Conservation (phyloP, 257 asterid genomes). For the Solanum boliviense region DNA sequence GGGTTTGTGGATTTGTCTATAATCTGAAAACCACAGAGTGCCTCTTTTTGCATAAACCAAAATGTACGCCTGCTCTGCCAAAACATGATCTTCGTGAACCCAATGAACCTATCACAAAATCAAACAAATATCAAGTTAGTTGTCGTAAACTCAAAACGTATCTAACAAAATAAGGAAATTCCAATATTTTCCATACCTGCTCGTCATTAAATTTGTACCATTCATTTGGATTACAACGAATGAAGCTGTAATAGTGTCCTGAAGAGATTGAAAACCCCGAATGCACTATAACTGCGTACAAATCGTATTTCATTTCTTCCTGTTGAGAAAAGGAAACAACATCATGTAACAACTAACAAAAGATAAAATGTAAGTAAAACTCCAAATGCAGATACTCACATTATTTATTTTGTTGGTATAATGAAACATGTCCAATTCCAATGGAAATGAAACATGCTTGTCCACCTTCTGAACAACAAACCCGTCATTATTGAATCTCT, state of each 20-base stretch:
- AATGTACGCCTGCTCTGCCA: slow-evolving; percentile 69
- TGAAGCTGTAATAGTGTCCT: slow-evolving; percentile 74
- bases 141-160: not conserved
- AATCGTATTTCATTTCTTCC: slow-evolving; percentile 47
- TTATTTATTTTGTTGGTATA: slow-evolving; percentile 20
- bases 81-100: slow-evolving; percentile 48
- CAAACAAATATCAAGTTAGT: not conserved
- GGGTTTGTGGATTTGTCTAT: slow-evolving; percentile 31
- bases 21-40: slow-evolving; percentile 51
- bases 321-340: slow-evolving; percentile 11
- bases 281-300: slow-evolving; percentile 80
- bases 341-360: not conserved
- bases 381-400: slow-evolving; percentile 23
- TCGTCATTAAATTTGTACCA: slow-evolving; percentile 11
- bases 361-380: not conserved
- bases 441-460: slow-evolving; percentile 28
- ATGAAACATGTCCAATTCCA: slow-evolving; percentile 28
- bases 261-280: slow-evolving; percentile 51
- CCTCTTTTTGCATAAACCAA: slow-evolving; percentile 66
- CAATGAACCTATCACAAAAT: not conserved
- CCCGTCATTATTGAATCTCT: slow-evolving; percentile 77
- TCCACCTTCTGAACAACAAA: slow-evolving; percentile 60
- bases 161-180: too few relatives aligned
- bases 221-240: slow-evolving; percentile 38
- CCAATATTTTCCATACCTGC: slow-evolving; percentile 20